Evolutionary conservation across 73 alveolate species (phyloP), one percentile per base, ranked within the genome.

Genomic region (Stentor roeselii): DNA sequence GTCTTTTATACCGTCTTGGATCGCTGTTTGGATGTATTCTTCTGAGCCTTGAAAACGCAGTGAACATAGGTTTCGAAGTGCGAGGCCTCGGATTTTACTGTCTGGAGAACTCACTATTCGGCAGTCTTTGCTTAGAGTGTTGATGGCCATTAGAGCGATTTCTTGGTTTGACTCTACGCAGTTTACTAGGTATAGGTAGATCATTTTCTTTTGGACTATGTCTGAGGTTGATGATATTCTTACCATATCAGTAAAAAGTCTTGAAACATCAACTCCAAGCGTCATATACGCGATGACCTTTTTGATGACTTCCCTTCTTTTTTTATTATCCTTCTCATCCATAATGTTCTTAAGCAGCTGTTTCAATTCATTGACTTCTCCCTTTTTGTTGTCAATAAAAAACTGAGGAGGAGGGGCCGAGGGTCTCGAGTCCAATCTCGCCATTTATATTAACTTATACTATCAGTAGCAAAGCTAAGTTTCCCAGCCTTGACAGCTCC

Each of bases 251-350:
- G 95, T 89, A 84, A 93, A 97, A 60, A 97, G 90, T 77, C 90
- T 90, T 30, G 99, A 95, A 36, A 96, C 99, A 83, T 96, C 99
- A 4, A 96, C 96, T 15, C 99, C 99, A 50, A 95, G 89, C 11
- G 99, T 97, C 99, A 97, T 97, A 60, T 96, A 97, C 36, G 99
- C 99, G 27, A 97, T 96, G 77, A 97, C 99, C 82, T 97, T 89
- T 88, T 97, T 97, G 75, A 97, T 96, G 0, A 94, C 98, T 82
- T 97, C 99, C 86, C 98, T 60, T 60, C 94, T 78, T 90, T 94
- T 95, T 60, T 85, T 93, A 35, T 75, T 84, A 82, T 95, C 98
- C 59, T 91, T 89, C 76, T 97, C 99, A 59, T 92, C 84, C 38
- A 88, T 59, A 61, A 93, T 93, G 89, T 95, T 92, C 80, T 95